Conservation (phyloP, 306 rosid species). For the Canavalia gladiata region DNA sequence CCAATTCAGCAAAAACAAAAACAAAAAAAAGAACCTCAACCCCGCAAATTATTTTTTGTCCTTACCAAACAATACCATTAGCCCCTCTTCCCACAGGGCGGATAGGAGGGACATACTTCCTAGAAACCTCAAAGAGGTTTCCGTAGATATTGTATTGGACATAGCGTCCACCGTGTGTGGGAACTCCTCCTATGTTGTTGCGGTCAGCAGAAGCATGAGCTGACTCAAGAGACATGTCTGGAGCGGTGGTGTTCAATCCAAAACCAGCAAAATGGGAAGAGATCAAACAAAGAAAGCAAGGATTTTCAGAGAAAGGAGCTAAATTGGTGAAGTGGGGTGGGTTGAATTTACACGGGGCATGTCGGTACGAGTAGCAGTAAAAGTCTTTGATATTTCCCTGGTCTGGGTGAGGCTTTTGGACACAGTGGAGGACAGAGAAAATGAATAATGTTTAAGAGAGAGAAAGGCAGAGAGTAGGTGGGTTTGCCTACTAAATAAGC, state of each 20-base stretch:
- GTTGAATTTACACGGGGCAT: constrained; percentile 41
- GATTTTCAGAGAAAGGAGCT: constrained; percentile 18
- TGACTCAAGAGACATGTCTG: constrained; percentile 55
- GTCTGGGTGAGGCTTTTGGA: neutral
- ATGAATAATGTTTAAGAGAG: neutral
- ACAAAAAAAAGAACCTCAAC: neutral
- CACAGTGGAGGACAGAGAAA: constrained; percentile 25
- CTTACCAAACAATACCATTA: constrained; percentile 93
- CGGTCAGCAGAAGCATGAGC: constrained; percentile 62
- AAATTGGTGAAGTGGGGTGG: constrained; percentile 43
- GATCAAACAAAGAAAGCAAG: constrained; percentile 36
- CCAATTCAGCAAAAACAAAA: neutral
- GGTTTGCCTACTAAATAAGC: neutral
- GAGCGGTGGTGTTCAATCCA: constrained; percentile 7
- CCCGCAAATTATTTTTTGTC: constrained; percentile 1
- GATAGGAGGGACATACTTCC: constrained; percentile 89
- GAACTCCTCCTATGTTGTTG: constrained; percentile 61
- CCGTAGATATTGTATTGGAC: constrained; percentile 89
- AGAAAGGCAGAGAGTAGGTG: neutral
- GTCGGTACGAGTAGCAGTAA: constrained; percentile 40
- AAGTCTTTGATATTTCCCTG: constrained; percentile 47
- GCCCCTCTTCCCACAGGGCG: constrained; percentile 98
- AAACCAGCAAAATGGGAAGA: constrained; percentile 10
- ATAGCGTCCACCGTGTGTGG: constrained; percentile 80
- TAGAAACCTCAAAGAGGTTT: constrained; percentile 83